Base-by-base conservation (phyloP, 73 alveolate genomes). In the Paramecium octaurelia region DNA sequence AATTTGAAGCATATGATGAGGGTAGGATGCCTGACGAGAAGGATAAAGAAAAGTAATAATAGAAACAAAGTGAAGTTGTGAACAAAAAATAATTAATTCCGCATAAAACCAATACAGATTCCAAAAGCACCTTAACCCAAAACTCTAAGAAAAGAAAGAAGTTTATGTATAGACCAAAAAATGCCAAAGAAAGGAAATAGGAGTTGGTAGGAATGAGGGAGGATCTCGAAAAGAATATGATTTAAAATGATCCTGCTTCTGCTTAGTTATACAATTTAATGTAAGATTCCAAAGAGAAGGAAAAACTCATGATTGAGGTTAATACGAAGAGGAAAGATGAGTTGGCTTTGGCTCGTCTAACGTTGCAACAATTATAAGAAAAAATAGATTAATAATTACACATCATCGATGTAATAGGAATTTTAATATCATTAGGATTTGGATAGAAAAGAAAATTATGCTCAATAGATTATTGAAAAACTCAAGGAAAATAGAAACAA, bases 131-230 rank as follows among this genome's bases (percentile, higher is more conserved):
- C 36, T 20, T 54, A 18, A 54, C 31, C 7, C 4, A 54, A 18
- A 54, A 54, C 21, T 18, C 69, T 16, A 54, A 54, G 14, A 54
- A 54, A 18, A 18, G 3, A 54, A 54, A 54, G 69, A 54, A 54
- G 18, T n/a, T 54, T 23, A 23, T 43, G 10, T 80, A 80, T 80
- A 40, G 54, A 23, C 42, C 91, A 23, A 80, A 42, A 27, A 80
- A 80, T 80, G 75, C 70, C 4, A 44, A 80, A 46, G 70, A 80
- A 46, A 80, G 91, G 44, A 80, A 80, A 46, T 16, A 44, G 14
- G 91, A 80, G 18, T 46, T 44, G 24, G 43, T 20, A 80, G 57
- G 57, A 11, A 80, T 80, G 91, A 80, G 91, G 46, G 34, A 20
- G 46, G 91, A 80, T 36, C 29, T 48, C 7, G 50, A 46, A 80